Conservation (phyloP, 2,329 filamentous ascomycete species). For the Hirsutella minnesotensis region DNA sequence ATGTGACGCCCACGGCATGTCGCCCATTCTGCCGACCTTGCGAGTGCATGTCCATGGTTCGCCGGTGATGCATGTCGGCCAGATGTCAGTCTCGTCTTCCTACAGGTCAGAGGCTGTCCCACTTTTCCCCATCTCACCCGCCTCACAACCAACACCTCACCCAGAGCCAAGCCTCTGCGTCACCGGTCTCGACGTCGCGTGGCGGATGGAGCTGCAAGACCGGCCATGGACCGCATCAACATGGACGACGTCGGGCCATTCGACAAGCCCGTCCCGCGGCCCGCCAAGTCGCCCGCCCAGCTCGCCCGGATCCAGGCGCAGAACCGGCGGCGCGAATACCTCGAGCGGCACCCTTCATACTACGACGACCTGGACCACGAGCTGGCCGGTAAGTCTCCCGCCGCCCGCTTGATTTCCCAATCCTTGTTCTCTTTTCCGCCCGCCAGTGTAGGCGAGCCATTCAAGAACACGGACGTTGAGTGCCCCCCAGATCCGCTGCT, state of each 20-base stretch:
- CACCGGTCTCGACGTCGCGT: no score
- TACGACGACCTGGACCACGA: slow-evolving; percentile 46
- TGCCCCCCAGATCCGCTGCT: slow-evolving; percentile 70
- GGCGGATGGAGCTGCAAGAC: no score
- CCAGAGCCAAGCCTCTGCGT: no score
- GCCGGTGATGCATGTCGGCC: no score
- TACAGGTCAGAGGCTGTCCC: neutral
- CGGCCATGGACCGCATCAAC: no score
- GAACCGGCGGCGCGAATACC: slow-evolving; percentile 68
- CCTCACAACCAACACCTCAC: neutral
- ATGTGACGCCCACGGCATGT: no score
- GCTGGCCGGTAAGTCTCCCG: slow-evolving; percentile 31
- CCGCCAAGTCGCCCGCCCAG: slow-evolving; percentile 27
- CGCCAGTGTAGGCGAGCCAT: no score
- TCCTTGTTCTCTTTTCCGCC: neutral
- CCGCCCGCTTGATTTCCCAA: neutral
- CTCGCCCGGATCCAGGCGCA: slow-evolving; percentile 44
- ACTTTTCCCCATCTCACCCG: neutral
- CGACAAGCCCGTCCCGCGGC: slow-evolving; percentile 31
- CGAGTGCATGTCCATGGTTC: no score
- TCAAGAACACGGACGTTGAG: no score
- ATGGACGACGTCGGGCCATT: no score
- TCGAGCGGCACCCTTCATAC: slow-evolving; percentile 62
- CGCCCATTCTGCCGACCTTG: no score
- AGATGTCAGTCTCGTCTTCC: no score